A percentile compares a stretch with the other conserved stretches of the same genome.
phyloP scores from a whole-genome alignment of 768 basidiomycete genomes.

The Artomyces pyxidatus region DNA sequence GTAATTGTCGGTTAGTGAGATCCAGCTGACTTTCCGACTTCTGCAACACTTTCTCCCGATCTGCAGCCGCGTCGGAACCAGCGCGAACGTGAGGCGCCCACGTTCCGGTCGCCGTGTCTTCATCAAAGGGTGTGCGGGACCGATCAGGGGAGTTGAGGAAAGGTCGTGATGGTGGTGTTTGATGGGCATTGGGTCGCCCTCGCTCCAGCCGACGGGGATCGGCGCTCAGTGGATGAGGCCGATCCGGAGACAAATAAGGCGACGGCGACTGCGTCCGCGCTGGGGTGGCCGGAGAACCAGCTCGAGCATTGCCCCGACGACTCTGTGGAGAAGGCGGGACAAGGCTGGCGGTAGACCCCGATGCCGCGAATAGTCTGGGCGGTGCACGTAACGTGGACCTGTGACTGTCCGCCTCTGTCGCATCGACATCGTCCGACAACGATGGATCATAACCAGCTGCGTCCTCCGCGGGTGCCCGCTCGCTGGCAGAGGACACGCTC shows the following conservation, averaged over 20 bases:
- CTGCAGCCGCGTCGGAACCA: constrained; percentile 44
- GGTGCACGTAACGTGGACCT: constrained; percentile 35
- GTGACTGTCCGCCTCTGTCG: constrained; percentile 41
- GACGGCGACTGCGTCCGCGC: constrained; percentile 5
- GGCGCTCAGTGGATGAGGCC: constrained; percentile 9
- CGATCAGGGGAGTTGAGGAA: constrained; percentile 18
- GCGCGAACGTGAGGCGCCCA: constrained; percentile 33
- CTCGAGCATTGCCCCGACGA: background rate
- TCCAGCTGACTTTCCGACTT: constrained; percentile 32
- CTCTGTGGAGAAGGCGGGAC: constrained; percentile 10
- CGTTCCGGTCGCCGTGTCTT: constrained; percentile 16
- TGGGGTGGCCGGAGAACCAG: constrained; percentile 1
- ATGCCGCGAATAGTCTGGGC: constrained; percentile 26
- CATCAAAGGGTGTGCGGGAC: constrained; percentile 7
- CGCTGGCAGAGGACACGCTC: constrained; percentile 66
- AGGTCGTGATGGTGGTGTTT: constrained; percentile 12
- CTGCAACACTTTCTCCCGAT: constrained; percentile 37
- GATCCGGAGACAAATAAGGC: constrained; percentile 15
- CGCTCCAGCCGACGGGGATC: constrained; percentile 3
- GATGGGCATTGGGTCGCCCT: constrained; percentile 5
- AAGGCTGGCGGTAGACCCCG: constrained; percentile 28
- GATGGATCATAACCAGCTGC: constrained; percentile 63
- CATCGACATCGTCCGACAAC: constrained; percentile 50
- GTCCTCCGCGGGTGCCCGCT: constrained; percentile 42
- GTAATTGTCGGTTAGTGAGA: constrained; percentile 23